A percentile compares a stretch with the other conserved stretches of the same genome.
Evolutionary conservation across 106 monocot species (phyloP).

Genomic region (Platanthera zijinensis): DNA sequence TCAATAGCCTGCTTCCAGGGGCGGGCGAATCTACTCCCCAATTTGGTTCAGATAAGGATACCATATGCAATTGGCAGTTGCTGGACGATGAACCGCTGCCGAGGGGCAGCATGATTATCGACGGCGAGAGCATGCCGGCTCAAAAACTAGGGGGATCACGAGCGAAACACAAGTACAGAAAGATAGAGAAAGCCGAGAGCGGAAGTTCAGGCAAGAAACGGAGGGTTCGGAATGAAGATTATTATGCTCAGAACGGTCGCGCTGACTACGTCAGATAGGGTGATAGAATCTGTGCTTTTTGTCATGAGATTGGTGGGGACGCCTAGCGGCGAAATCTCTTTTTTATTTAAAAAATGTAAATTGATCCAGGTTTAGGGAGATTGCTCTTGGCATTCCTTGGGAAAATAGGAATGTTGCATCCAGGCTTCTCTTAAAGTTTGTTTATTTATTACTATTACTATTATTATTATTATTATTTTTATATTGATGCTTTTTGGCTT

Average conservation of each 20-base stretch:
- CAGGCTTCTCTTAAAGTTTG: background rate
- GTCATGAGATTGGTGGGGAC: too few relatives aligned
- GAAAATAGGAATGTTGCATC: background rate
- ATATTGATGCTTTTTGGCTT: too few relatives aligned
- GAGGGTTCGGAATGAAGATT: background rate
- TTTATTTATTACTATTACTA: too few relatives aligned
- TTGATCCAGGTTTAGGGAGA: background rate
- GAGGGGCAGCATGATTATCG: constrained; percentile 25
- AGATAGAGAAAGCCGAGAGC: background rate
- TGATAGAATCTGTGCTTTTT: background rate
- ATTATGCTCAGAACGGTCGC: background rate
- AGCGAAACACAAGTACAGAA: background rate
- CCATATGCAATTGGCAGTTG: constrained; percentile 63
- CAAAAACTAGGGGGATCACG: constrained; percentile 20
- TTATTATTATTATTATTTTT: too few relatives aligned
- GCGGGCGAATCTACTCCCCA: constrained; percentile 34
- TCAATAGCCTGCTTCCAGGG: constrained; percentile 50
- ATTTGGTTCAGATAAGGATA: constrained; percentile 19
- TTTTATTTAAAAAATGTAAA: background rate
- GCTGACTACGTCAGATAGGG: background rate
- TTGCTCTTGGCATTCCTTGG: background rate
- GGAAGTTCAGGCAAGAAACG: background rate
- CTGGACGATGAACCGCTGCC: constrained; percentile 82
- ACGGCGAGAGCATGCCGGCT: constrained; percentile 9
- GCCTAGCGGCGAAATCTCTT: too few relatives aligned